Evolutionary conservation across 2,329 filamentous ascomycete genomes (phyloP).

Genomic region (Gliomastix tumulicola): DNA sequence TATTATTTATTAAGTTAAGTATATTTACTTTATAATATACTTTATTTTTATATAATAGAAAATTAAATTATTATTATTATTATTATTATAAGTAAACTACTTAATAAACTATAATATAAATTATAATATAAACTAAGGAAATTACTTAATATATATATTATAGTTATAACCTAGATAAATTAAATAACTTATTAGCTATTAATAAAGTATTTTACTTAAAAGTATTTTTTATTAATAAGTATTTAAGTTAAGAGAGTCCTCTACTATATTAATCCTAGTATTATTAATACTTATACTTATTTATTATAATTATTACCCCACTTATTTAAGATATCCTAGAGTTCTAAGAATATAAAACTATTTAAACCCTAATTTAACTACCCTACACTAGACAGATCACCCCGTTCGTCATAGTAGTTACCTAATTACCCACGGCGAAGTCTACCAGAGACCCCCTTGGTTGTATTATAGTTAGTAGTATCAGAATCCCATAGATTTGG

Average conservation of each 20-base stretch:
- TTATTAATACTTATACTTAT: neutral
- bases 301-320: neutral
- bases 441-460: too few species aligned
- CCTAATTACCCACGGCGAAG: too few species aligned
- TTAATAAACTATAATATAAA: neutral
- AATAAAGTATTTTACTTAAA: too few species aligned
- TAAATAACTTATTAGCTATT: too few species aligned
- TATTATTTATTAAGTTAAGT: too few species aligned
- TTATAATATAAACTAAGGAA: neutral
- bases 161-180: neutral
- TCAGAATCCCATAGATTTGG: too few species aligned
- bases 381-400: too few species aligned
- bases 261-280: neutral
- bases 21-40: too few species aligned
- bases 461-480: too few species aligned
- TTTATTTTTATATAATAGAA: too few species aligned
- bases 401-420: too few species aligned
- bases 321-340: neutral
- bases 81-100: neutral
- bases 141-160: neutral
- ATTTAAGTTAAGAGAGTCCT: too few species aligned
- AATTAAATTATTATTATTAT: neutral
- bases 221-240: neutral
- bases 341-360: neutral
- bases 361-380: slow-evolving; percentile 1